These are phyloP conservation scores for Trichoderma asperellum DNA, from an alignment of 2,329 filamentous ascomycete species.

Conservation along the genomic window DNA sequence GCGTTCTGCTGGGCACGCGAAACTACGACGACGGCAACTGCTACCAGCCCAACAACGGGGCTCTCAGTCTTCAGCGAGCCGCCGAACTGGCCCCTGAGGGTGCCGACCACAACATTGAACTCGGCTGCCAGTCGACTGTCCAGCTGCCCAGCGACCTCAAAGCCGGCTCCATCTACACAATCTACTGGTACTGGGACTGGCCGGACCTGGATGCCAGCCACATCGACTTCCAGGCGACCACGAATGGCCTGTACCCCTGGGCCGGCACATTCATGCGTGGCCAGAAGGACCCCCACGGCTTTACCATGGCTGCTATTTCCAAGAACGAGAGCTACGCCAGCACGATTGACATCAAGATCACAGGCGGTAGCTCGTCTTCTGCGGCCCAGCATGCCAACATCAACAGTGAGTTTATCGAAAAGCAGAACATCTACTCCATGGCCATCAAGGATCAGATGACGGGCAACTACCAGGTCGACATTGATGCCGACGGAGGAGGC, in stretches of 20 bases:
- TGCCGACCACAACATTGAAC: slow-evolving; percentile 58
- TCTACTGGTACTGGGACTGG: slow-evolving; percentile 99
- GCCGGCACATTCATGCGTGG: slow-evolving; percentile 48
- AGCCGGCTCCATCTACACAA: slow-evolving; percentile 69
- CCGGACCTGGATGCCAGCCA: slow-evolving; percentile 58
- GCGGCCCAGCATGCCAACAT: slow-evolving; percentile 32
- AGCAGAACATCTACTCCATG: slow-evolving; percentile 48
- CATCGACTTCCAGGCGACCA: slow-evolving; percentile 46
- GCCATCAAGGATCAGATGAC: slow-evolving; percentile 52
- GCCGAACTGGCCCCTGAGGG: slow-evolving; percentile 57
- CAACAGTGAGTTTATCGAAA: slow-evolving; percentile 39
- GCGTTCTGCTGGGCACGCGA: slow-evolving; percentile 73
- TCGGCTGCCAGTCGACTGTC: slow-evolving; percentile 83
- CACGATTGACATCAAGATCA: slow-evolving; percentile 47
- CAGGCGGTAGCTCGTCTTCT: slow-evolving; percentile 33
- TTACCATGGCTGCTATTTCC: slow-evolving; percentile 41
- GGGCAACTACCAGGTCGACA: slow-evolving; percentile 50
- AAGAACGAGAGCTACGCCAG: slow-evolving; percentile 49
- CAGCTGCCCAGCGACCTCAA: slow-evolving; percentile 69
- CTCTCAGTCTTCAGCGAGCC: slow-evolving; percentile 64
- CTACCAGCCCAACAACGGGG: slow-evolving; percentile 71
- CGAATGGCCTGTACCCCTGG: slow-evolving; percentile 49
- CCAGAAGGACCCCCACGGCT: slow-evolving; percentile 44
- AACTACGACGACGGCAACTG: slow-evolving; percentile 91
- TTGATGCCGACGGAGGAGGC: slow-evolving; percentile 37